These are phyloP conservation scores for Aspergillus ostianus DNA, from an alignment of 495 filamentous ascomycete genomes.

Conservation along the genomic window DNA sequence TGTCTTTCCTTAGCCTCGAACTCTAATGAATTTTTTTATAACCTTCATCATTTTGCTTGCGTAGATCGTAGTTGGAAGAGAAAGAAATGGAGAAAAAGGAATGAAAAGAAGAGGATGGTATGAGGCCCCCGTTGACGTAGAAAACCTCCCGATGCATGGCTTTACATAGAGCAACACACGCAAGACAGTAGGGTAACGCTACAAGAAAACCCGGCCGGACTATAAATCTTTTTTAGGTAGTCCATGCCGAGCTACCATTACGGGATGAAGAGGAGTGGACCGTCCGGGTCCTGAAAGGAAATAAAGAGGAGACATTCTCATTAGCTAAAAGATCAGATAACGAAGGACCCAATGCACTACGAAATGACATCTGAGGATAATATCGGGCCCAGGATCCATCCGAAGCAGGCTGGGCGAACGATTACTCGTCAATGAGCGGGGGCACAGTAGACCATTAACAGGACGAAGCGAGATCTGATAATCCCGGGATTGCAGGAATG, in stretches of 20 bases:
- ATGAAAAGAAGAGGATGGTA: neutral
- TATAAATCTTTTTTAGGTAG: neutral
- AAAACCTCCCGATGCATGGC: neutral
- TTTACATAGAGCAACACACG: neutral
- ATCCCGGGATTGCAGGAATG: conserved; percentile 9
- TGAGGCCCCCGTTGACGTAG: neutral
- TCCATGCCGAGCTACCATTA: neutral
- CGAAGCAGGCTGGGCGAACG: conserved; percentile 3
- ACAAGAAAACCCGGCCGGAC: neutral
- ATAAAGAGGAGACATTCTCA: neutral
- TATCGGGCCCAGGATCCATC: conserved; percentile 19
- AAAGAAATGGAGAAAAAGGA: neutral
- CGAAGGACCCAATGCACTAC: conserved; percentile 11
- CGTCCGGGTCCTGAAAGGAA: neutral
- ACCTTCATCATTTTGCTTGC: neutral
- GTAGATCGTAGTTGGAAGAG: neutral
- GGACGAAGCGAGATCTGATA: conserved; percentile 24
- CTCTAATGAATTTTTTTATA: conserved; percentile 1
- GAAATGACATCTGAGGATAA: conserved; percentile 11
- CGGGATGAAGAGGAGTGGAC: conserved; percentile 7
- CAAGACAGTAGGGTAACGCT: neutral
- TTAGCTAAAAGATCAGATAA: conserved; percentile 28
- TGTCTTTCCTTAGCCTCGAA: conserved; percentile 13
- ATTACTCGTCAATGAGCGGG: conserved; percentile 16
- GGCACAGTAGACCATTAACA: conserved; percentile 4